Evolutionary conservation across 2,329 filamentous ascomycete species (phyloP), one percentile per base, ranked within the genome.

Genomic region (Penicillium sp.): DNA sequence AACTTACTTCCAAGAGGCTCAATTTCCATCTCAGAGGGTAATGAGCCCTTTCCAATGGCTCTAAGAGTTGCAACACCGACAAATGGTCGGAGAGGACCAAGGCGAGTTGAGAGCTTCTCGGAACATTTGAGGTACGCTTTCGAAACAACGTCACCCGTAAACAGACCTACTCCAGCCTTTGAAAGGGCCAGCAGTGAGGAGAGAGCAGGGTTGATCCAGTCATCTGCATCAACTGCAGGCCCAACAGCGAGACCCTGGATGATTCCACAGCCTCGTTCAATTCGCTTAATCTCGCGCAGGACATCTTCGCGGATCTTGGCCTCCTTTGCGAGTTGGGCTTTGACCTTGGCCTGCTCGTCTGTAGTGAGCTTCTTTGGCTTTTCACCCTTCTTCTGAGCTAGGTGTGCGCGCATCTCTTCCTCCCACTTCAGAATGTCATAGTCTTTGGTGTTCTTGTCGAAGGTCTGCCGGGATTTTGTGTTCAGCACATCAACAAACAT

Each of bases 341-440:
- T 94, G 61, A 98, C 91, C 77, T 97, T 98, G 31, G 90, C 86
- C 67, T 90, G 90, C 71, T 99, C 94, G 41, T 98, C 95, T 0
- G 91, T 80, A 0, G 92, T 95, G 9, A 98, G 86, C 78, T 97
- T 99, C 81, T 93, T 94, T 70, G 92, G 88, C 63, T 91, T 87
- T 50, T 80, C 76, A 1, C 94, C 94, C 76, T 94, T 97, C 82
- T 98, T 99, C 73, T 91, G 85, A n/a, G 93, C 93, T 46, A 99
- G 79, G 70, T 97, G 92, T 45, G 88, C 85, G 61, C 93, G 86
- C 7, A 99, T 84, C 66, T 99, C 95, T 75, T 94, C 91, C 77
- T 99, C 95, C 95, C 96, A 99, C 77, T 97, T 97, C 46, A 97
- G 79, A 1, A 92, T 96, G 70, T 99, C 92, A 70, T 97, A 97